phyloP scores from a whole-genome alignment of 2,329 filamentous ascomycete genomes.

The Fusarium bactridioides region DNA sequence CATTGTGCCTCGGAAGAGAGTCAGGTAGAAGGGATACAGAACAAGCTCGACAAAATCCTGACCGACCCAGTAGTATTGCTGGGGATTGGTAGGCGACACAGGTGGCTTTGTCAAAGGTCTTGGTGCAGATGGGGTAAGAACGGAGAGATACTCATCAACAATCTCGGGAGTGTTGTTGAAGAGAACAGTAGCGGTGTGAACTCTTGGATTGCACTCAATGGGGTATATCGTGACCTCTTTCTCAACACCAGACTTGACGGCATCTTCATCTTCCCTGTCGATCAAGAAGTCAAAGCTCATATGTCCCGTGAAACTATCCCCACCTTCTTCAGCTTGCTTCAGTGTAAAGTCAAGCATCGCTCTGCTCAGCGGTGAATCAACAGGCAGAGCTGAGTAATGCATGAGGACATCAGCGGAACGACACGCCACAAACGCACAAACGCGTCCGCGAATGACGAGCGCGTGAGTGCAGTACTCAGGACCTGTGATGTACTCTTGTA shows the following conservation, averaged over 20 bases:
- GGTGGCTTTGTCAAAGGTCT: slow-evolving; percentile 24
- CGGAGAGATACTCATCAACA: slow-evolving; percentile 60
- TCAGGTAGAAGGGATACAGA: slow-evolving; percentile 53
- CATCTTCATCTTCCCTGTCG: slow-evolving; percentile 1
- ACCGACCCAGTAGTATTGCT: slow-evolving; percentile 68
- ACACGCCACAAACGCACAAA: slow-evolving; percentile 73
- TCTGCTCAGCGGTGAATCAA: slow-evolving; percentile 60
- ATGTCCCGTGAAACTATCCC: slow-evolving; percentile 69
- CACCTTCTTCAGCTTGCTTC: slow-evolving; percentile 60
- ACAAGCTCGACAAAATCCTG: slow-evolving; percentile 68
- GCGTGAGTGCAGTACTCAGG: slow-evolving; percentile 77
- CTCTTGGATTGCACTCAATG: slow-evolving; percentile 76
- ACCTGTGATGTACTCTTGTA: slow-evolving; percentile 71
- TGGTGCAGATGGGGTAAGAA: slow-evolving; percentile 45
- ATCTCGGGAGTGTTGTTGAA: slow-evolving; percentile 60
- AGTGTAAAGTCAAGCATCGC: slow-evolving; percentile 73
- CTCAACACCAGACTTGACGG: slow-evolving; percentile 21
- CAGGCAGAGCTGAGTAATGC: slow-evolving; percentile 69
- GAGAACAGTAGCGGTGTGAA: slow-evolving; percentile 71
- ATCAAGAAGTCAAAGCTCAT: slow-evolving; percentile 77
- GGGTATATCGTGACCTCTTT: slow-evolving; percentile 59
- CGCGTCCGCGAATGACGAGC: slow-evolving; percentile 69
- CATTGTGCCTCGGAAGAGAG: slow-evolving; percentile 36
- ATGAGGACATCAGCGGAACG: slow-evolving; percentile 69
- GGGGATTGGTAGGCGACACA: slow-evolving; percentile 33